Evolutionary conservation across 306 rosid species (phyloP), one percentile per base, ranked within the genome.

Genomic region (Trichosanthes truncata): DNA sequence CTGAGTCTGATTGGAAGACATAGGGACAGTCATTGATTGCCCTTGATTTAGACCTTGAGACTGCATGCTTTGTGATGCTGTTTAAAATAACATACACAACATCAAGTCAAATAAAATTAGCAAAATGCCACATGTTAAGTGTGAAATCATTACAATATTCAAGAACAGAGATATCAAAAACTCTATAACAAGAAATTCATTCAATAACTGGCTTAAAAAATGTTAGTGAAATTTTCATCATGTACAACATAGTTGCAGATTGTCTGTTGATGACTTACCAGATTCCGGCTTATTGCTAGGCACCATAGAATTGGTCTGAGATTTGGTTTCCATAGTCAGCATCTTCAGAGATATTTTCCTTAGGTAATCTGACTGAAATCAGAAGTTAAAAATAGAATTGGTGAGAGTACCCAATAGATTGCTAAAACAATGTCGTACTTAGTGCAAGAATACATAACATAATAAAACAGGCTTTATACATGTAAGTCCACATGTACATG

Each of bases 271-370:
- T 63, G 7, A 51, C 29, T 79, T 85, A 86, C 97, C 93, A 87
- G 89, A 82, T 74, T 94, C 97, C 1, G 90, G 89, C 72, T 91
- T 81, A 84, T 80, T 91, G 78, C 89, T 80, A 81, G 85, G 36
- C 72, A 88, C 88, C 62, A 35, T 88, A 66, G 85, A 74, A 85
- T 86, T 91, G 63, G 89, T 84, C 79, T 87, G 94, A 78, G 96
- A 86, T 84, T 87, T 90, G 49, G 84, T 87, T 87, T 93, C 97
- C 98, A 87, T 84, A 0, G 86, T 75, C 10, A 87, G 90, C 90
- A 87, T 87, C 86, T 84, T 87, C 78, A 84, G 75, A 80, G 89
- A 79, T 61, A 86, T 81, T 79, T 72, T 61, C 51, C 87, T 81
- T 20, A 84, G 72, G 81, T 87, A 87, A 76, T 87, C 86, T 3